A percentile compares a stretch with the other conserved stretches of the same genome.
Evolutionary conservation across 352 stramenopile species (phyloP).

Genomic region (Globisporangium abappressorium): DNA sequence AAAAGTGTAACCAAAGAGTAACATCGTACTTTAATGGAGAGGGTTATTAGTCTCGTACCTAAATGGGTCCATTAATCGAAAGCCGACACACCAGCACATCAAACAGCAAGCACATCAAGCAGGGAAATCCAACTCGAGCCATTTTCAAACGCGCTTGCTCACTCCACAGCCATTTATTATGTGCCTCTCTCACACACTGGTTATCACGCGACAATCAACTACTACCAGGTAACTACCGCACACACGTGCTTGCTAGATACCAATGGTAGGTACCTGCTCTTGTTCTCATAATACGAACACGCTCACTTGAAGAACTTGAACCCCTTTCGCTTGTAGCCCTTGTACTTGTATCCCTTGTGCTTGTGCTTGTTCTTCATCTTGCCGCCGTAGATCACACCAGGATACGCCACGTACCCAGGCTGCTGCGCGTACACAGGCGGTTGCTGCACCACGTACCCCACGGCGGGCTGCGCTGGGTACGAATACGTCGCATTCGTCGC

Average conservation of each 20-base stretch:
- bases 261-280: background rate
- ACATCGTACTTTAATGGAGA: background rate
- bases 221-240: background rate
- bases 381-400: conserved; percentile 52
- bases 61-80: conserved; percentile 19
- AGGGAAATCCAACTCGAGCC: background rate
- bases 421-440: conserved; percentile 27
- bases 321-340: conserved; percentile 51
- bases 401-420: conserved; percentile 58
- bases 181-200: background rate
- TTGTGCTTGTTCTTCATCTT: conserved; percentile 58
- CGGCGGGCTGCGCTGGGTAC: conserved; percentile 18
- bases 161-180: background rate
- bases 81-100: background rate
- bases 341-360: conserved; percentile 52
- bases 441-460: conserved; percentile 31
- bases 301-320: conserved; percentile 63
- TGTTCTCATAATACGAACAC: background rate
- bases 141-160: background rate
- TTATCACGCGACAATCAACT: background rate
- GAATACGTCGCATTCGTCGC: conserved; percentile 36
- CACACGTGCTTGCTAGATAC: background rate
- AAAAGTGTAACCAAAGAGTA: background rate
- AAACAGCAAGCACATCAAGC: background rate
- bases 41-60: background rate